Percentiles rank a stretch among this genome's conserved stretches.
These are phyloP conservation scores for Schizophyllum commune DNA, from an alignment of 1,284 basidiomycete species.

Conservation along the genomic window DNA sequence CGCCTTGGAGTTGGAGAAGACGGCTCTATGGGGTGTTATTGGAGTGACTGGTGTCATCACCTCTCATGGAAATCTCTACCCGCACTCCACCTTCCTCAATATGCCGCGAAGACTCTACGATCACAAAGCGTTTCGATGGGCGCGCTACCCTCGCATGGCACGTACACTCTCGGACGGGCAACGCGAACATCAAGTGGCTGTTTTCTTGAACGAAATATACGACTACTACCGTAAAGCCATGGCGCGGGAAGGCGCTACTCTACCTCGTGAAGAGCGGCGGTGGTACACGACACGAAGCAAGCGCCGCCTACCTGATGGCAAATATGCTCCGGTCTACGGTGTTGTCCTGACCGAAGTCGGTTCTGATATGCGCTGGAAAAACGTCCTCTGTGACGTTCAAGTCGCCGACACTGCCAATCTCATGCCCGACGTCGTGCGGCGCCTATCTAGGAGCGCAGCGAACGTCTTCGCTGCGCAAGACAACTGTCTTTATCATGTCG, in stretches of 20 bases:
- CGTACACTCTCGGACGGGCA: not conserved
- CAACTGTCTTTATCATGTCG: conserved; percentile 1
- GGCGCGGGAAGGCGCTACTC: not conserved
- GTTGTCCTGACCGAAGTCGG: not conserved
- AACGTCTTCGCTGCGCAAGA: conserved; percentile 2
- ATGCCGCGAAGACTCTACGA: not conserved
- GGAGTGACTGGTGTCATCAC: not conserved
- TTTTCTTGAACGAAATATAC: not conserved
- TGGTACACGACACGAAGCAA: not conserved
- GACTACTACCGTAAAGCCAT: not conserved
- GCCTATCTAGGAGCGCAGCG: conserved; percentile 1
- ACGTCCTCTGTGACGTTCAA: not conserved
- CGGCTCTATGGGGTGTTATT: not conserved
- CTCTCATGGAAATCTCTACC: not conserved
- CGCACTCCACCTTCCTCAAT: not conserved
- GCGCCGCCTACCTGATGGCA: not conserved
- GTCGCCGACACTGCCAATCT: not conserved
- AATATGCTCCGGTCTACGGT: not conserved
- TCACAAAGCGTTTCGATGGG: not conserved
- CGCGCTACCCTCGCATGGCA: not conserved
- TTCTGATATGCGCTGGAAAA: not conserved
- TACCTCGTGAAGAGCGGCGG: not conserved
- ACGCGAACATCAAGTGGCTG: not conserved
- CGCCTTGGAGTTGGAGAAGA: no score
- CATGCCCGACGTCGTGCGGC: not conserved